These are phyloP conservation scores for Nannochloris sp. DNA, from an alignment of 139 green algal genomes.

Conservation along the genomic window DNA sequence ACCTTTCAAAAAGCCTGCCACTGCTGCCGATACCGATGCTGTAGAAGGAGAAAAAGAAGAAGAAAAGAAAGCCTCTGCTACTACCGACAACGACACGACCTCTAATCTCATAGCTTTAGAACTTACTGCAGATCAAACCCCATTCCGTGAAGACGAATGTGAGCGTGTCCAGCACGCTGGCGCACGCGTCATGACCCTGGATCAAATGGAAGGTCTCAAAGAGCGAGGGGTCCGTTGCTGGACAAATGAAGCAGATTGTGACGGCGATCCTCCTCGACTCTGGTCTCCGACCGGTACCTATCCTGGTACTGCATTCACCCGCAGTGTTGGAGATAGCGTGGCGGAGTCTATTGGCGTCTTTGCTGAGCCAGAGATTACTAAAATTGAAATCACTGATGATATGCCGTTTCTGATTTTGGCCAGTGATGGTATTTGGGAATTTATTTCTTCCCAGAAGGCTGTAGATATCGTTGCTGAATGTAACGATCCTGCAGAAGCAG, in stretches of 20 bases:
- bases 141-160: slow-evolving; percentile 81
- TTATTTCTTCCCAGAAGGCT: slow-evolving; percentile 79
- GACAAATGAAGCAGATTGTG: slow-evolving; percentile 73
- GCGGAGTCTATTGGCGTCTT: slow-evolving; percentile 87
- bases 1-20: slow-evolving; percentile 3
- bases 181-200: slow-evolving; percentile 83
- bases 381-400: slow-evolving; percentile 37
- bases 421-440: slow-evolving; percentile 94
- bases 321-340: slow-evolving; percentile 80
- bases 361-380: slow-evolving; percentile 78
- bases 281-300: slow-evolving; percentile 79
- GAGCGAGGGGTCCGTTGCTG: slow-evolving; percentile 47
- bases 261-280: slow-evolving; percentile 85
- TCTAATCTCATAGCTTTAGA: slow-evolving; percentile 17
- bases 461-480: slow-evolving; percentile 75
- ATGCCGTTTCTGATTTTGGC: slow-evolving; percentile 82
- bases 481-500: slow-evolving; percentile 63
- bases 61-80: no score
- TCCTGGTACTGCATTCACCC: slow-evolving; percentile 93
- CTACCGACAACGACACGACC: no score
- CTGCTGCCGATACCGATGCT: slow-evolving; percentile 30
- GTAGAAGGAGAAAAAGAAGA: no score
- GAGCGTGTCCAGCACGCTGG: slow-evolving; percentile 73
- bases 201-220: slow-evolving; percentile 84
- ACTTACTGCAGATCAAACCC: slow-evolving; percentile 80